Conservation (phyloP, 768 basidiomycete species). For the Phanerochaete carnosa region DNA sequence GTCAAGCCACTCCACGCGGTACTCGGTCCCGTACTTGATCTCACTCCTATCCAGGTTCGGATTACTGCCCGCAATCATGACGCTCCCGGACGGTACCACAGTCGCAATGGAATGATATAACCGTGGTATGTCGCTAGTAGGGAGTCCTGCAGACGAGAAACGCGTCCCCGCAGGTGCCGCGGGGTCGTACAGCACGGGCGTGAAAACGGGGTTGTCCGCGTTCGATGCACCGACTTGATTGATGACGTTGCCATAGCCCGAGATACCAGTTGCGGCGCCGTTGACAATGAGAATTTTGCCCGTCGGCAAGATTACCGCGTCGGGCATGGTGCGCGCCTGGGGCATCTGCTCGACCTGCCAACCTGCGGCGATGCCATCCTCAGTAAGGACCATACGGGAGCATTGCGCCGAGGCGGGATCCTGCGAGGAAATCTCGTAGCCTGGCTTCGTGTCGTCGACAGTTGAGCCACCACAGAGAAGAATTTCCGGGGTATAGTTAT, state of each 20-base stretch:
- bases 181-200: constrained; percentile 70
- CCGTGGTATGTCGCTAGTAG: constrained; percentile 63
- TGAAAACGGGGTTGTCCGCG: constrained; percentile 67
- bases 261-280: constrained; percentile 69
- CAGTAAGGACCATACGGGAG: constrained; percentile 62
- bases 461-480: constrained; percentile 77
- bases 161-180: constrained; percentile 48
- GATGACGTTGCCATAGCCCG: constrained; percentile 74
- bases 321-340: constrained; percentile 69
- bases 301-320: constrained; percentile 78
- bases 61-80: constrained; percentile 83
- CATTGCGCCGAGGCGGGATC: constrained; percentile 74
- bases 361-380: constrained; percentile 58
- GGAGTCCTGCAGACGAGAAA: constrained; percentile 58
- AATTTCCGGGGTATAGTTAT: constrained; percentile 63
- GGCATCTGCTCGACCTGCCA: constrained; percentile 81
- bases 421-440: constrained; percentile 66
- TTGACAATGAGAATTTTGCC: constrained; percentile 75
- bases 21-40: constrained; percentile 76
- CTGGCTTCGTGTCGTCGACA: constrained; percentile 55
- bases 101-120: constrained; percentile 86
- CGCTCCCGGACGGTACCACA: constrained; percentile 62
- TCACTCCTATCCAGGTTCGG: constrained; percentile 80
- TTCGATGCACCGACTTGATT: constrained; percentile 73
- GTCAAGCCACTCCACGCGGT: constrained; percentile 80